These are phyloP conservation scores for Trichoderma sp. DNA, from an alignment of 2,329 filamentous ascomycete species.

Conservation along the genomic window DNA sequence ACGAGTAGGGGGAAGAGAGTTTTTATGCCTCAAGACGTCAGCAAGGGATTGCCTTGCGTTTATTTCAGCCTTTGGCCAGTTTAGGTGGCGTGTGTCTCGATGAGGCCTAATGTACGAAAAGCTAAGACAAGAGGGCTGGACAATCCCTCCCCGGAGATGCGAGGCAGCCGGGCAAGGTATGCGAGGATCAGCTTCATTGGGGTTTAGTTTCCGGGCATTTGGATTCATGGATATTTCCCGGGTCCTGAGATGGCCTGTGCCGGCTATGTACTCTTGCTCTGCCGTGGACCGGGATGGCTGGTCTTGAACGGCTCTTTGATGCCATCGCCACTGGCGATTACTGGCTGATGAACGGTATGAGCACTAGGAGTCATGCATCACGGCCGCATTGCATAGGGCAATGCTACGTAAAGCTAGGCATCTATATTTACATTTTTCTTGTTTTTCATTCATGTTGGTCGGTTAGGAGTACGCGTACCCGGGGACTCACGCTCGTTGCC, in stretches of 20 bases:
- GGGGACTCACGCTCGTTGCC: neutral
- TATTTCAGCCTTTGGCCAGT: neutral
- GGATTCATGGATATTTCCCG: neutral
- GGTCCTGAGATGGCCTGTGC: neutral
- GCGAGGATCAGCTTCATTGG: neutral
- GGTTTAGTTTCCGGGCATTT: neutral
- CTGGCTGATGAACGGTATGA: neutral
- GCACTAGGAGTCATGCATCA: neutral
- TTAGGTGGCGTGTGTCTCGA: neutral
- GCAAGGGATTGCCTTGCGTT: neutral
- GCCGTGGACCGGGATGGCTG: neutral
- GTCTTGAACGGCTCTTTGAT: neutral
- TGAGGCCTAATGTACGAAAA: neutral
- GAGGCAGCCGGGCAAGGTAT: neutral
- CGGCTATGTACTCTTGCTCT: neutral
- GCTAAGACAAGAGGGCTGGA: neutral
- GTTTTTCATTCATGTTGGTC: neutral
- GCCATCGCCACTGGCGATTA: neutral
- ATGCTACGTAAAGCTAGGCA: neutral
- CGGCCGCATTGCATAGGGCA: neutral
- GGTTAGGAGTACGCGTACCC: neutral
- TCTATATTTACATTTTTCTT: neutral
- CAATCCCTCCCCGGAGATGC: neutral
- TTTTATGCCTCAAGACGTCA: neutral
- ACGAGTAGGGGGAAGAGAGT: neutral